These are phyloP conservation scores for Rhytidiadelphus loreus DNA, from an alignment of 225 moss, liverwort and hornwort species.

Conservation along the genomic window DNA sequence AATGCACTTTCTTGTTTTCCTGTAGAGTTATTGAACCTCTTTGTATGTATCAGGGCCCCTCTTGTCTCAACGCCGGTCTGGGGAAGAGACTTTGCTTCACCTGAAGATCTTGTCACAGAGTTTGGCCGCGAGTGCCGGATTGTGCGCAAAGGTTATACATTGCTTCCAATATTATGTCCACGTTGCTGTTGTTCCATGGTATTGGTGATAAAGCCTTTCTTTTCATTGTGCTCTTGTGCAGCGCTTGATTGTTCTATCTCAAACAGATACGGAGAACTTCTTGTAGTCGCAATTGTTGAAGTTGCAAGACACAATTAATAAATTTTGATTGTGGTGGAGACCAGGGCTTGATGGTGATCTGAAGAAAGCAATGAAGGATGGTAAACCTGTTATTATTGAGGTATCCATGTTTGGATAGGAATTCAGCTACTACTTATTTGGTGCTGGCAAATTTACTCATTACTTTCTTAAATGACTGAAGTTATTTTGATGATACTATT, in stretches of 20 bases:
- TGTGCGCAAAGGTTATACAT: conserved; percentile 70
- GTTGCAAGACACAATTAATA: neutral
- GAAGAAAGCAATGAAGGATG: conserved; percentile 97
- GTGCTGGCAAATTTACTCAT: neutral
- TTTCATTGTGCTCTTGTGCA: neutral
- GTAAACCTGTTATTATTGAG: conserved; percentile 99
- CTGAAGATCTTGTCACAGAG: conserved; percentile 88
- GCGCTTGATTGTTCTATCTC: neutral
- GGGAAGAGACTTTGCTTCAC: conserved; percentile 84
- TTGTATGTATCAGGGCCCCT: conserved; percentile 59
- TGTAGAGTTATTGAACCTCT: neutral
- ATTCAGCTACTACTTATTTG: neutral
- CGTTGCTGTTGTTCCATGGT: neutral
- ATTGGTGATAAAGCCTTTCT: neutral
- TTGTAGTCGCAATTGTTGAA: neutral
- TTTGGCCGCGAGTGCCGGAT: conserved; percentile 94
- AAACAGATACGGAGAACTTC: neutral
- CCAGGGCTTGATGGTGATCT: conserved; percentile 94
- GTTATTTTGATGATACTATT: neutral
- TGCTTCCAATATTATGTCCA: neutral
- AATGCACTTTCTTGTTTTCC: neutral
- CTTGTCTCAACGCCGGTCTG: conserved; percentile 88
- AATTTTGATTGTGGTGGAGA: neutral
- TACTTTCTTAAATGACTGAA: neutral
- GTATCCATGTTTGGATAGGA: conserved; percentile 3